Evolutionary conservation across 2,329 filamentous ascomycete species (phyloP).

Genomic region (Lasiodiplodia gonubiensis): DNA sequence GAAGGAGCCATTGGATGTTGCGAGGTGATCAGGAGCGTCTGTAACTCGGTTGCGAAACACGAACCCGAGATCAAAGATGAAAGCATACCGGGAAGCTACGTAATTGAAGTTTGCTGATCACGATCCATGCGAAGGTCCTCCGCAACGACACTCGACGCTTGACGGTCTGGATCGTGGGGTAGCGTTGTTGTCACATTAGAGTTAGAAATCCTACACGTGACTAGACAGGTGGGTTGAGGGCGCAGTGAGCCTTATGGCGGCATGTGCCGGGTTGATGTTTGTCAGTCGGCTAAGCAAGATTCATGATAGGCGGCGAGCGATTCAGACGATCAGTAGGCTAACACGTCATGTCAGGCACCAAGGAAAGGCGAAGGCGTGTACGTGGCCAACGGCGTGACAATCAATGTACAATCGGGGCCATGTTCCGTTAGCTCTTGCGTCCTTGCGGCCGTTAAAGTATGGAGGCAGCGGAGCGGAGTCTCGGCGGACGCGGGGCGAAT

Average conservation of each 20-base stretch:
- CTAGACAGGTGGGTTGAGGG: not conserved
- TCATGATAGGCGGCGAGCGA: slow-evolving; percentile 5
- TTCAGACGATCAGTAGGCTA: slow-evolving; percentile 6
- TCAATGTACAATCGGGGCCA: not conserved
- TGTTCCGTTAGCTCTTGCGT: not conserved
- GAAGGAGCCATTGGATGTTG: no score
- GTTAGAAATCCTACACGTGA: not conserved
- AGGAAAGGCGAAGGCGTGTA: not conserved
- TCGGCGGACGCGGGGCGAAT: slow-evolving; percentile 6
- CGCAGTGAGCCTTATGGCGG: not conserved
- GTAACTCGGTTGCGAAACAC: no score
- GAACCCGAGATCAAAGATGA: not conserved
- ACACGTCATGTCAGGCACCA: not conserved
- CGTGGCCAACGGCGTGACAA: not conserved
- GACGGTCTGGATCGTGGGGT: not conserved
- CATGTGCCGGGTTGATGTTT: not conserved
- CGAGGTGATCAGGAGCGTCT: no score
- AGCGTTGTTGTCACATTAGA: not conserved
- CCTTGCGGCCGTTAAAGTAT: not conserved
- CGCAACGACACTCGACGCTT: not conserved
- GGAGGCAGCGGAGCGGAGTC: slow-evolving; percentile 4
- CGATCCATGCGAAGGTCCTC: not conserved
- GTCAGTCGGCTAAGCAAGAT: not conserved
- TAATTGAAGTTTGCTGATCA: not conserved
- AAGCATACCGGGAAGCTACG: not conserved